Base-by-base conservation (phyloP, 2,329 filamentous ascomycete species). In the Botrytis galanthina region DNA sequence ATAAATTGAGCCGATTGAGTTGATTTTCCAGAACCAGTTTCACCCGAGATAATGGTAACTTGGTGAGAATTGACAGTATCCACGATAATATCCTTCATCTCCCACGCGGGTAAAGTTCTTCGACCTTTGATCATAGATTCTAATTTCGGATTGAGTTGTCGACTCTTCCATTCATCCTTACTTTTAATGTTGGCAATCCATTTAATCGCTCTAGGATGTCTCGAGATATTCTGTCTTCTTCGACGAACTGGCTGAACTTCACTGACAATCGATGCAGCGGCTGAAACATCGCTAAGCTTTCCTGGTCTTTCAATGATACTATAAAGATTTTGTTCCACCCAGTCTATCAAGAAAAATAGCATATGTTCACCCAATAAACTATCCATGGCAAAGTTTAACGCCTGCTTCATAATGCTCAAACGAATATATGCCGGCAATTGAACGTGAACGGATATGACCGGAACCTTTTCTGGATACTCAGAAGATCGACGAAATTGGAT, bases 1-100 rank as follows among this genome's bases (percentile, higher is more conserved):
- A 99, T 87, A 82, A 98, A 99, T 81, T 99, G 96, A 48, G 98
- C 94, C 3, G 94, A 96, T 82, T 99, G 96, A 0, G 96, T 98
- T 67, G 93, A 97, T 83, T 99, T 99, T 80, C 96, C 96, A 29
- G 94, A 97, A 71, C 96, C 96, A 6, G 96, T 99, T 83, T 98
- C 96, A 77, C 96, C 96, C 61, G 95, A 97, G 78, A 99, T 96
- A 79, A 99, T 98, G 0, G 94, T 97, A 69, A 99, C 94, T 82
- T 98, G 92, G 79, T 95, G 90, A 7, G 87, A 84, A 60, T 87
- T 87, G 67, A 99, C 93, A 0, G 93, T 92, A 32, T 88, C 82
- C 16, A 98, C 89, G 44, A 99, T 93, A 1, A 87, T 85, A 32
- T 95, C 90, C 78, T 89, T 90, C 78, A 96, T 89, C 74, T 89